These are phyloP conservation scores for Didymella pomorum DNA, from an alignment of 2,329 filamentous ascomycete species.

Conservation along the genomic window DNA sequence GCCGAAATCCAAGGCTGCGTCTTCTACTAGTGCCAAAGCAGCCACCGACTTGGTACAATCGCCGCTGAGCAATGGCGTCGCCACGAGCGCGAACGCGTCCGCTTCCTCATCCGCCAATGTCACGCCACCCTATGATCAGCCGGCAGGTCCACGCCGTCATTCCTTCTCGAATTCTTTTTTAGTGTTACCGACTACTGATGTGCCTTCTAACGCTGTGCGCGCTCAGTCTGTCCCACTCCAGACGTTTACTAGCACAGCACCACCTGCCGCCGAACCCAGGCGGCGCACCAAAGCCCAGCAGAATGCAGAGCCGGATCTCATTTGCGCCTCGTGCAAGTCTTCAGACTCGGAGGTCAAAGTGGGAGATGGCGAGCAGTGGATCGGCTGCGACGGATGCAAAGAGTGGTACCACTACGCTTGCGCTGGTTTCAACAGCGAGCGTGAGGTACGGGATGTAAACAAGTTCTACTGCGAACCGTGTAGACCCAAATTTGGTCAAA, in stretches of 20 bases:
- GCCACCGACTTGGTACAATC: constrained; percentile 44
- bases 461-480: constrained; percentile 71
- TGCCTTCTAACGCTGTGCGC: constrained; percentile 24
- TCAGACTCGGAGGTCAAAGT: constrained; percentile 61
- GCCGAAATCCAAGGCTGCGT: constrained; percentile 43
- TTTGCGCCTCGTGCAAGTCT: constrained; percentile 66
- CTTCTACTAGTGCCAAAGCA: constrained; percentile 26
- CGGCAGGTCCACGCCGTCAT: constrained; percentile 30
- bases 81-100: constrained; percentile 33
- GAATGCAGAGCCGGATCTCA: constrained; percentile 51
- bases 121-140: constrained; percentile 21
- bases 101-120: constrained; percentile 11
- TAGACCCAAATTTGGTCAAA: constrained; percentile 67
- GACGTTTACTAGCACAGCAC: constrained; percentile 23
- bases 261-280: constrained; percentile 19
- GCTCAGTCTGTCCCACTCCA: constrained; percentile 46
- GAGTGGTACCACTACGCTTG: constrained; percentile 74
- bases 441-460: constrained; percentile 71
- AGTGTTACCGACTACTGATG: constrained; percentile 14
- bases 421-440: constrained; percentile 70
- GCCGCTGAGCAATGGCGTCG: constrained; percentile 40
- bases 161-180: constrained; percentile 37
- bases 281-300: constrained; percentile 23
- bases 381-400: constrained; percentile 73
- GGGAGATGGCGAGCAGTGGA: constrained; percentile 68